Evolutionary conservation across 306 rosid genomes (phyloP).

Genomic region (Acmispon strigosus): DNA sequence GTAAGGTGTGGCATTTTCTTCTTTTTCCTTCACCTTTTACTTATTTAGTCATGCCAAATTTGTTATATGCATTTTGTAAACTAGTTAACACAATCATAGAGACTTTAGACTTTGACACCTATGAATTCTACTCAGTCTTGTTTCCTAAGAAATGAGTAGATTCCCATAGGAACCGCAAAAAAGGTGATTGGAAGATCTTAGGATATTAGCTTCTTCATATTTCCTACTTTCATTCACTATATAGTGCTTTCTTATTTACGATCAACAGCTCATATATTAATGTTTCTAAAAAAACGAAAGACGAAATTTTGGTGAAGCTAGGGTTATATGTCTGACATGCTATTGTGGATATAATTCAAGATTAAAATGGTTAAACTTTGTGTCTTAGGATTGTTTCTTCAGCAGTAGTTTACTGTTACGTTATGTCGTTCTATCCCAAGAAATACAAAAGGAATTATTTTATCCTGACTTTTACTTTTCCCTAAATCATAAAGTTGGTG

Average conservation of each 20-base stretch:
- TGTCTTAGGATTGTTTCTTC: too few relatives aligned
- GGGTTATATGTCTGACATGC: too few relatives aligned
- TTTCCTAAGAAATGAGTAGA: neutral
- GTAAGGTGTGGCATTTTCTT: conserved; percentile 41
- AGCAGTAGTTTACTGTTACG: too few relatives aligned
- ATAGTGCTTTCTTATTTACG: neutral
- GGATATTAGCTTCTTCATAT: neutral
- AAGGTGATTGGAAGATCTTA: neutral
- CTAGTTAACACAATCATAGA: neutral
- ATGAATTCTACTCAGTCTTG: neutral
- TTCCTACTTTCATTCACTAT: neutral
- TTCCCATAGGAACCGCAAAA: neutral
- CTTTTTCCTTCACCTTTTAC: conserved; percentile 2
- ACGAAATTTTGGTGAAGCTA: too few relatives aligned
- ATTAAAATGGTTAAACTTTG: too few relatives aligned
- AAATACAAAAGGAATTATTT: too few relatives aligned
- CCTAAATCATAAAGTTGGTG: too few relatives aligned
- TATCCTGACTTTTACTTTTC: too few relatives aligned
- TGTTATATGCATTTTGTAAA: neutral
- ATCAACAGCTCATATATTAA: neutral
- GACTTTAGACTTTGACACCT: neutral
- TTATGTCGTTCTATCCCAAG: too few relatives aligned
- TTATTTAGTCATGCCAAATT: neutral
- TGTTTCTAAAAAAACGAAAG: neutral
- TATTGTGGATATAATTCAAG: too few relatives aligned